These are phyloP conservation scores for Daldinia caldariorum DNA, from an alignment of 495 filamentous ascomycete genomes.

Conservation along the genomic window DNA sequence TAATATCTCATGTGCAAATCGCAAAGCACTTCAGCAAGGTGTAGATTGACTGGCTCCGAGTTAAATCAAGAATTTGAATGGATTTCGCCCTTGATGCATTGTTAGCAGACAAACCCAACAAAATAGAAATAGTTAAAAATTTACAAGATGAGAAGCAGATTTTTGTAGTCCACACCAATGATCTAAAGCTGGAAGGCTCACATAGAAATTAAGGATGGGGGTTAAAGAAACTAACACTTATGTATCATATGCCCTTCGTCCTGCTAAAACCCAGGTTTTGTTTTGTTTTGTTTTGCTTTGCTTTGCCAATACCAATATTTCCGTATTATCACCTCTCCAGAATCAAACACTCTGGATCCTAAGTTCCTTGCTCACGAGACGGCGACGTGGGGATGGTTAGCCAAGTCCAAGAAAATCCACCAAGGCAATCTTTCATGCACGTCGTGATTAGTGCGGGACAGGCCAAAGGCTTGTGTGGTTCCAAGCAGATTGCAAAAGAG, in stretches of 20 bases:
- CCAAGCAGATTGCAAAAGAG: background rate
- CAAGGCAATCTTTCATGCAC: conserved; percentile 15
- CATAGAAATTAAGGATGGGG: background rate
- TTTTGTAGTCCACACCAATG: background rate
- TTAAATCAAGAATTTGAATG: background rate
- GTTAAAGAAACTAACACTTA: conserved; percentile 20
- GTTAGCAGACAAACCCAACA: background rate
- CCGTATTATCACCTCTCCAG: background rate
- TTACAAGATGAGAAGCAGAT: background rate
- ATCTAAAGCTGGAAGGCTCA: background rate
- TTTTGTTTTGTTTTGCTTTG: conserved; percentile 3
- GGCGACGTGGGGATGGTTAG: background rate
- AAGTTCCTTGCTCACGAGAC: conserved; percentile 1
- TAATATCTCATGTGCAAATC: conserved; percentile 17
- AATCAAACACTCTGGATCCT: background rate
- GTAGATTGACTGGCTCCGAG: background rate
- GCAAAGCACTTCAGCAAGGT: background rate
- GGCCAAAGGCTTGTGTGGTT: background rate
- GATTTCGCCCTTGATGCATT: background rate
- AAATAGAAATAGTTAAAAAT: background rate
- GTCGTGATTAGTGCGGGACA: conserved; percentile 14
- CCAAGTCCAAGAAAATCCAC: conserved; percentile 12
- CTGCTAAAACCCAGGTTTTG: conserved; percentile 3
- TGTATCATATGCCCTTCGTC: conserved; percentile 5
- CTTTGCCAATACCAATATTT: background rate